Evolutionary conservation across 768 basidiomycete species (phyloP).

Genomic region (Lactifluus echinatus): DNA sequence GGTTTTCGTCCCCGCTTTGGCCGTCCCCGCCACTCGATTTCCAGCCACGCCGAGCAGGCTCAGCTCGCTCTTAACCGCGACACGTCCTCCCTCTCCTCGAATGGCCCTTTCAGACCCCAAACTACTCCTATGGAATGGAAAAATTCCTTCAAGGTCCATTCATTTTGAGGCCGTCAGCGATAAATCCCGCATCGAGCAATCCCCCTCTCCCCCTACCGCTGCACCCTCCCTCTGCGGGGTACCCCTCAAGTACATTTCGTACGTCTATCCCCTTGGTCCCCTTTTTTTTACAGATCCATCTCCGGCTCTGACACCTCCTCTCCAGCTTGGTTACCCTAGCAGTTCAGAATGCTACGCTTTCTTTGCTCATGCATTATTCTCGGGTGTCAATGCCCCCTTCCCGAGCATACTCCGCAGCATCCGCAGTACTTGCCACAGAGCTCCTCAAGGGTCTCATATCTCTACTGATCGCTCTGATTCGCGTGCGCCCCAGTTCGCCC

Average conservation of each 20-base stretch:
- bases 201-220: constrained; percentile 29
- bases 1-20: too few species aligned
- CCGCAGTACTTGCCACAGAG: constrained; percentile 91
- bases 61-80: background rate
- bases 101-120: constrained; percentile 14
- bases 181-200: background rate
- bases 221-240: constrained; percentile 57
- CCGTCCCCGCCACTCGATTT: background rate
- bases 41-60: background rate
- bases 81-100: background rate
- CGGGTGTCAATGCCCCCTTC: constrained; percentile 71
- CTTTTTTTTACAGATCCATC: background rate
- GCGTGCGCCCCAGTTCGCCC: constrained; percentile 37
- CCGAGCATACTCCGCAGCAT: constrained; percentile 81
- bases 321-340: constrained; percentile 75
- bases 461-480: constrained; percentile 68
- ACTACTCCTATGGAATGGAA: constrained; percentile 15
- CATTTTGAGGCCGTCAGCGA: constrained; percentile 7
- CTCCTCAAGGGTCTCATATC: constrained; percentile 89
- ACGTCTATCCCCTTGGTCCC: constrained; percentile 26
- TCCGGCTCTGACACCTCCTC: background rate
- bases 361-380: constrained; percentile 96
- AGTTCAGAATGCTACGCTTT: constrained; percentile 83
- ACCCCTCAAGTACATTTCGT: constrained; percentile 77
- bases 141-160: constrained; percentile 2